Evolutionary conservation across 768 basidiomycete genomes (phyloP).

Genomic region (Cytidiella melzeri): DNA sequence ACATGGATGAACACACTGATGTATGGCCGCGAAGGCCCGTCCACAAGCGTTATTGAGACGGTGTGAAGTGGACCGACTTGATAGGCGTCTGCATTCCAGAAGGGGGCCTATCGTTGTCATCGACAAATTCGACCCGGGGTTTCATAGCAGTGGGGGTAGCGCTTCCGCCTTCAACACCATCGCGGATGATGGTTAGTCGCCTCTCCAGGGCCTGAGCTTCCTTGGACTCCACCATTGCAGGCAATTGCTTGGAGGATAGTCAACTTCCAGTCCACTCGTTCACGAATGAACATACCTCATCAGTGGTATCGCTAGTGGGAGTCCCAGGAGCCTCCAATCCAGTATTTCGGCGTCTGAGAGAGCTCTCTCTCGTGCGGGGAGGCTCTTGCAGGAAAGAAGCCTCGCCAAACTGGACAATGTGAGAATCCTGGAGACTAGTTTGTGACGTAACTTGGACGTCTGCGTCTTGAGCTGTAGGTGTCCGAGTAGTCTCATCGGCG

Average conservation of each 20-base stretch:
- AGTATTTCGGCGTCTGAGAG: neutral
- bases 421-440: neutral
- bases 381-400: neutral
- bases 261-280: neutral
- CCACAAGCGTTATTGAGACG: slow-evolving; percentile 27
- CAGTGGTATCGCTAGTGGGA: neutral
- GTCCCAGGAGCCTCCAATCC: neutral
- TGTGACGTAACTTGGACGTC: slow-evolving; percentile 3
- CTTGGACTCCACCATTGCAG: neutral
- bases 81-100: slow-evolving; percentile 5
- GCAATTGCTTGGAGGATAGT: neutral
- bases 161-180: no score
- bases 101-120: neutral
- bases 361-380: neutral
- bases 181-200: neutral
- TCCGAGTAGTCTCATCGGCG: neutral
- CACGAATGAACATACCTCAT: neutral
- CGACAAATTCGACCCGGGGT: neutral
- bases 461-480: neutral
- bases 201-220: neutral
- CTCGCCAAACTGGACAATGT: neutral
- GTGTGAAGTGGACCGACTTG: slow-evolving; percentile 30
- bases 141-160: neutral
- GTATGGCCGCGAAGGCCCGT: neutral
- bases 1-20: no score